These are phyloP conservation scores for Solanum gandarillasii DNA, from an alignment of 257 asterid species.

Conservation along the genomic window DNA sequence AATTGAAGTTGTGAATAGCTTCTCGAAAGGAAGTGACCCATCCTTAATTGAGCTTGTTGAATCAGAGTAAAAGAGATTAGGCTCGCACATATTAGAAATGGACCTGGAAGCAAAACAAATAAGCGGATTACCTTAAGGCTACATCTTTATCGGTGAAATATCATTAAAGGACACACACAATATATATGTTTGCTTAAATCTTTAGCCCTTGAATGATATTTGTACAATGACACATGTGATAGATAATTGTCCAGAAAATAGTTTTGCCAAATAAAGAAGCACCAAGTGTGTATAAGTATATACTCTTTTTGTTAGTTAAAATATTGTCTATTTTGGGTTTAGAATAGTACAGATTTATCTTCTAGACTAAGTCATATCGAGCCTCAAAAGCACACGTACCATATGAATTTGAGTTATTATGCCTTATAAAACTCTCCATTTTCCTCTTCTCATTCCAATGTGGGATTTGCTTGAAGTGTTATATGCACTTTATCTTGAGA, in stretches of 20 bases:
- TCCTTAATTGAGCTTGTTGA: not conserved
- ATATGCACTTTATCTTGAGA: not conserved
- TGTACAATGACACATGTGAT: not conserved
- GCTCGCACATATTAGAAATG: not conserved
- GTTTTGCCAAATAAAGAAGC: not conserved
- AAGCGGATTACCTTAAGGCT: not conserved
- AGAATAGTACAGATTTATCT: not conserved
- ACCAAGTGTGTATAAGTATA: not conserved
- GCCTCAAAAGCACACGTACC: accelerated
- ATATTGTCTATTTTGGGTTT: not conserved
- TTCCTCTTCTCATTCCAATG: not conserved
- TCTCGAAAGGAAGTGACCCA: not conserved
- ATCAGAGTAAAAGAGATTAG: not conserved
- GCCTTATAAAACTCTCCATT: not conserved
- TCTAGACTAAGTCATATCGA: not conserved
- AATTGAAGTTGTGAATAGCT: not conserved
- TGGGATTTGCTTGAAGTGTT: not conserved
- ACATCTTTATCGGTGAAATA: not conserved
- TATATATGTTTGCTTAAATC: not conserved
- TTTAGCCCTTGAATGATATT: not conserved
- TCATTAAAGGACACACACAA: not conserved
- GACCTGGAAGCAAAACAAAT: not conserved
- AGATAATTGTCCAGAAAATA: not conserved
- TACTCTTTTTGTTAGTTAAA: not conserved
- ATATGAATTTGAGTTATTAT: not conserved